These are phyloP conservation scores for Rhodomyrtus tomentosa DNA, from an alignment of 345 rosid species.

Conservation along the genomic window DNA sequence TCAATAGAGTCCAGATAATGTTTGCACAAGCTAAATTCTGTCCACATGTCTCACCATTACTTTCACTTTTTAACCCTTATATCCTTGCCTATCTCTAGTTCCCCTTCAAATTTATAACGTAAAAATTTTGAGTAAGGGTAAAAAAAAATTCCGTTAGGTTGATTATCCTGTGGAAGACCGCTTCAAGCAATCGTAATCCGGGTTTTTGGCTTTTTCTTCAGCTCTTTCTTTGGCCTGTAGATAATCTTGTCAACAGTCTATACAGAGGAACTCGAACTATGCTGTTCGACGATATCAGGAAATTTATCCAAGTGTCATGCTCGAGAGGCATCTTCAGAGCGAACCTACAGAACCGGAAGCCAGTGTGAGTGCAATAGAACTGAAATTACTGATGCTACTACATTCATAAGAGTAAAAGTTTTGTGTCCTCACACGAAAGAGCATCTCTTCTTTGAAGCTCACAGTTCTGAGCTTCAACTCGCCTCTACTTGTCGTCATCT, in stretches of 20 bases:
- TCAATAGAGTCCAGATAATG: neutral
- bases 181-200: neutral
- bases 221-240: neutral
- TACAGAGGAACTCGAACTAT: neutral
- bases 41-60: neutral
- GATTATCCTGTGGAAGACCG: neutral
- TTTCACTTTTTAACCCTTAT: neutral
- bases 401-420: neutral
- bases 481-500: conserved; percentile 68
- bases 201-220: neutral
- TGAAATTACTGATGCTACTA: neutral
- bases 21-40: neutral
- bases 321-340: conserved; percentile 4
- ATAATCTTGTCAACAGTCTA: neutral
- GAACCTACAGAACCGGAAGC: conserved; percentile 12
- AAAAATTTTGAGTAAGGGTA: neutral
- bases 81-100: neutral
- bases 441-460: conserved; percentile 41
- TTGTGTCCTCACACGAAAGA: conserved; percentile 8
- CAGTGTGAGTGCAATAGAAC: neutral
- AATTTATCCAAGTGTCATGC: neutral
- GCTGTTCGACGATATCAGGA: neutral
- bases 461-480: conserved; percentile 60
- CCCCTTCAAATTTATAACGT: neutral
- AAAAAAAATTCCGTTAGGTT: neutral